phyloP scores from a whole-genome alignment of 2,329 filamentous ascomycete genomes.

The Zymoseptoria pseudotritici region DNA sequence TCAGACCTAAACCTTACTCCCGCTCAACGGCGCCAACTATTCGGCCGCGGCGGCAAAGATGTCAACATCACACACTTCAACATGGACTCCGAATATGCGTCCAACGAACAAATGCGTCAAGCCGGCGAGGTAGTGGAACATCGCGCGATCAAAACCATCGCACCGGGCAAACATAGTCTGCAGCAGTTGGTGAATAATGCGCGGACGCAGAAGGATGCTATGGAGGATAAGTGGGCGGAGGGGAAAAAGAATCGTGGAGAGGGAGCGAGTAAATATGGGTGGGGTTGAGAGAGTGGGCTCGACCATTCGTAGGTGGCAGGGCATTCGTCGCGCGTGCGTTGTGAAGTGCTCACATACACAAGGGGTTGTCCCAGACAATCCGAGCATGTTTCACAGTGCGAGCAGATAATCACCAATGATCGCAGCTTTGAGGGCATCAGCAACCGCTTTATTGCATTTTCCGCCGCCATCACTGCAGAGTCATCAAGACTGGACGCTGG shows the following conservation, averaged over 20 bases:
- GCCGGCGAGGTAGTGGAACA: conserved; percentile 62
- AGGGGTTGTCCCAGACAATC: not conserved
- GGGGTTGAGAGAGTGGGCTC: conserved; percentile 4
- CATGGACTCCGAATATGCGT: conserved; percentile 76
- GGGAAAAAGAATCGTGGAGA: conserved; percentile 74
- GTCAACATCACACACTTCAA: conserved; percentile 74
- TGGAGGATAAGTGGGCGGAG: conserved; percentile 86
- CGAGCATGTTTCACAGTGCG: too few relatives aligned
- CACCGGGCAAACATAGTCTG: conserved; percentile 82
- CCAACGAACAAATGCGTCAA: conserved; percentile 70
- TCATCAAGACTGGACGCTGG: too few relatives aligned
- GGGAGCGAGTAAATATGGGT: conserved; percentile 21
- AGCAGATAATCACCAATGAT: too few relatives aligned
- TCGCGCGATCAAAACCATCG: conserved; percentile 74
- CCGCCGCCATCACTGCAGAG: too few relatives aligned
- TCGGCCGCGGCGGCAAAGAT: conserved; percentile 55
- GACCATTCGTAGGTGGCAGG: not conserved
- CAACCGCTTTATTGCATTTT: too few relatives aligned
- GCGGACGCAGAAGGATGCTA: conserved; percentile 70
- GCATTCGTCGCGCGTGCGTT: not conserved
- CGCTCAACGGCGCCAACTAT: conserved; percentile 71
- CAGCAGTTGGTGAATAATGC: conserved; percentile 81
- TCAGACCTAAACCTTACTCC: conserved; percentile 71
- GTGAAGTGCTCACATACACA: not conserved
- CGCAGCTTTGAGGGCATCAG: too few relatives aligned